Base-by-base conservation (phyloP, 2,329 filamentous ascomycete species). In the Chaetomium globosum region DNA sequence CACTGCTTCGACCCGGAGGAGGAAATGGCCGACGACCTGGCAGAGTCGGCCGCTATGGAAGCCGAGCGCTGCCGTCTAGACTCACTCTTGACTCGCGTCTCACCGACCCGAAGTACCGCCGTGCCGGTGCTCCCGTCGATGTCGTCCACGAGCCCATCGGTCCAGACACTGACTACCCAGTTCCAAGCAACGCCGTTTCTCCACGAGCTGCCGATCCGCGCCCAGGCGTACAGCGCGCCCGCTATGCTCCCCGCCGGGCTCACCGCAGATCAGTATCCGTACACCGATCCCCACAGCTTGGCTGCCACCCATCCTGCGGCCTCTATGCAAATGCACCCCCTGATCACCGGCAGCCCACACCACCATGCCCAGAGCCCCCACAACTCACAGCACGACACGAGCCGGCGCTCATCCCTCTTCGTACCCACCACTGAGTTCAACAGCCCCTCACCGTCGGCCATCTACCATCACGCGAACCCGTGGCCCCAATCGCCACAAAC, bases 1-100 rank as follows among this genome's bases (percentile, higher is more conserved):
- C 79, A 77, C 31, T 82, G 80, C 16, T 83, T 80, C 1, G 82
- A 85, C 23, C 36, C 46, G 21, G 80, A 79, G 26, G 83, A 85
- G 6, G 77, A 80, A 59, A 80, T 81, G 30, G 80, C 81, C 19
- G 79, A 81, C 12, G 80, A 81, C 2, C 77, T 78, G 8, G 70
- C 69, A 4, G 58, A 59, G 4, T 7, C 28, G 23, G 26, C 21
- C 16, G 39, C 39, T 16, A 43, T 43, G 39, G 39, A 43, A 28
- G 31, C 26, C 7, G 65, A 64, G 36, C 43, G 36, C 10, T n/a
- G 23, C 9, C 36, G 39, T 28, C 13, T 46, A 31, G 43, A 39
- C 1, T 75, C 78, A 26, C 69, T 70, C 8, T 51, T 68, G 4
- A 74, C 78, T 10, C 75, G 73, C 33, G 65, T 75, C 12, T 77